Evolutionary conservation across 805 yeast species (phyloP), one percentile per base, ranked within the genome.

Genomic region (Sporopachydermia lactativora): DNA sequence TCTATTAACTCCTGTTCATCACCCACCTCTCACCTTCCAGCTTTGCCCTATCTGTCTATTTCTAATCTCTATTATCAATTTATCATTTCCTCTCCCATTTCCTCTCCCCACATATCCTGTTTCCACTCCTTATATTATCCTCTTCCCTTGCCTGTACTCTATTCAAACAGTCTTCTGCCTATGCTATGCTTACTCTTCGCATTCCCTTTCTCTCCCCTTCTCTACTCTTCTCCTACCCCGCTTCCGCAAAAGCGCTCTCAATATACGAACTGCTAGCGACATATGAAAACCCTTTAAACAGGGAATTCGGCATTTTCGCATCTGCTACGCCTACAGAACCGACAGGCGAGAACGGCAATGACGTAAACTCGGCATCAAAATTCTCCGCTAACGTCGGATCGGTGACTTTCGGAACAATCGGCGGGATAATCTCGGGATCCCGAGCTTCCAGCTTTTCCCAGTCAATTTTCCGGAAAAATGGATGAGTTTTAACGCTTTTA

Each of bases 351-450:
- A 65, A 39, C 1, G 49, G 62, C 78, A 82, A 69, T 5, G 68
- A 69, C 0, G 95, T 85, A 59, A 85, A 85, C 44, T 81, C 88
- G 5, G 68, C 59, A 46, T 83, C 84, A 53, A 85, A 85, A 52
- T 85, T 85, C 54, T 85, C 95, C 0, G 95, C 95, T 41, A 81
- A 54, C 37, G 67, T 77, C 17, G 94, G 89, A 52, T 84, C 77
- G 0, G 94, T 81, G 36, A 86, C 73, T 4, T 83, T 59, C 1
- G 96, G 95, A n/a, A 75, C 61, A 28, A 85, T 78, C 1, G 96
- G 95, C 2, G 95, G 94, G 40, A 62, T 60, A 4, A 71, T 58
- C 1, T 59, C 57, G 18, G 61, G 62, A 38, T 67, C 63, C 17
- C 77, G 75, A 14, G 55, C 53, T 39, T 68, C 72, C 36, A 85